phyloP scores from a whole-genome alignment of 2,329 filamentous ascomycete genomes.

The Aspergillus oerlinghausenensis region DNA sequence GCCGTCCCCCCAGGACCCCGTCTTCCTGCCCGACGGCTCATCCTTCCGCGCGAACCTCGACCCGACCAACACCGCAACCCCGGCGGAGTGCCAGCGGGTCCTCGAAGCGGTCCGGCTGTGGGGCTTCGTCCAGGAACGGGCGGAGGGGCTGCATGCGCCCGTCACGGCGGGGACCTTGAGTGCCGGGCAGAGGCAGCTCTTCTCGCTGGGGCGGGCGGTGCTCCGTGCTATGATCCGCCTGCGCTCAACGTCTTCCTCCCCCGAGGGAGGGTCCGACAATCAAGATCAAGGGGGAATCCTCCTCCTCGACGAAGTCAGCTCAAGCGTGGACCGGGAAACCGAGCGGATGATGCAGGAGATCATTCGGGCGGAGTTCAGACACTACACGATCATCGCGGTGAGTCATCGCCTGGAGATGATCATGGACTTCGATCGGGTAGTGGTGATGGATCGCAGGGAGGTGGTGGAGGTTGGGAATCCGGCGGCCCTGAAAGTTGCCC shows the following conservation, averaged over 20 bases:
- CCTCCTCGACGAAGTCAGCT: constrained; percentile 22
- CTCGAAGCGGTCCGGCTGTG: not conserved
- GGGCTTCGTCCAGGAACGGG: not conserved
- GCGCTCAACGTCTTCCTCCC: not conserved
- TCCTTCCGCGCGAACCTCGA: constrained; percentile 1
- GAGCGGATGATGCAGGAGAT: constrained; percentile 21
- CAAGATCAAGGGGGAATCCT: constrained; percentile 8
- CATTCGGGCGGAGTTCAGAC: constrained; percentile 20
- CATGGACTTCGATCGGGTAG: constrained; percentile 25
- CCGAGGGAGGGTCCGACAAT: not conserved
- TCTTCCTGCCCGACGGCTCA: constrained; percentile 14
- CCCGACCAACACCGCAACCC: not conserved
- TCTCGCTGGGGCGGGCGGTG: constrained; percentile 68
- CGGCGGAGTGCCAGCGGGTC: not conserved
- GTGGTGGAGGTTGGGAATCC: constrained; percentile 16
- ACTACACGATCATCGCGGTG: constrained; percentile 25
- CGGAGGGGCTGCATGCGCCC: not conserved
- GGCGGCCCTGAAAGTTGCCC: not conserved
- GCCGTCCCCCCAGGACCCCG: constrained; percentile 27
- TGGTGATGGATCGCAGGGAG: constrained; percentile 19
- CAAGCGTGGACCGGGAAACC: constrained; percentile 14
- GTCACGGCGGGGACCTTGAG: not conserved
- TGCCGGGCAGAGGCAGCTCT: constrained; percentile 63
- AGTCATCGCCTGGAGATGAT: constrained; percentile 26
- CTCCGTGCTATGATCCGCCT: constrained; percentile 2